Conservation (phyloP, 2,329 filamentous ascomycete genomes). For the Colletotrichum tofieldiae region DNA sequence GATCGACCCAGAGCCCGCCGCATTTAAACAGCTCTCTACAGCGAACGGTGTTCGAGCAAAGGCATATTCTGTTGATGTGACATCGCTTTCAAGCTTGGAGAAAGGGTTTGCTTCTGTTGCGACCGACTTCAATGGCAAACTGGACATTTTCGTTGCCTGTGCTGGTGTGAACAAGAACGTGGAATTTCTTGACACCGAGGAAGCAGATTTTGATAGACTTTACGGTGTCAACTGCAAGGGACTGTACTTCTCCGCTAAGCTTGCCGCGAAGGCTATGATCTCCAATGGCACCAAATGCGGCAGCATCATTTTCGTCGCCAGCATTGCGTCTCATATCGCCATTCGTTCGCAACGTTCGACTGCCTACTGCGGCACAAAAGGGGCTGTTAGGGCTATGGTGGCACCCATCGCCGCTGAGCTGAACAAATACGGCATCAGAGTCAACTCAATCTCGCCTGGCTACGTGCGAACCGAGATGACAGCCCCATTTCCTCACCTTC, state of each 20-base stretch:
- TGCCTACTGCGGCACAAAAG: slow-evolving; percentile 43
- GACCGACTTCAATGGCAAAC: slow-evolving; percentile 48
- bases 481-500: slow-evolving; percentile 59
- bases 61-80: slow-evolving; percentile 29
- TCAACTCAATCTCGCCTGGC: slow-evolving; percentile 42
- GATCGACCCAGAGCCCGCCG: slow-evolving; percentile 28
- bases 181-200: slow-evolving; percentile 31
- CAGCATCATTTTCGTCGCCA: slow-evolving; percentile 68
- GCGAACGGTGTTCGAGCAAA: slow-evolving; percentile 6
- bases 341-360: slow-evolving; percentile 64
- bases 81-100: slow-evolving; percentile 17
- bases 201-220: slow-evolving; percentile 32
- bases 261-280: slow-evolving; percentile 67
- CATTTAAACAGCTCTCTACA: slow-evolving; percentile 7
- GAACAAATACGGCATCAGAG: slow-evolving; percentile 25
- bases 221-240: slow-evolving; percentile 34
- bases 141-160: slow-evolving; percentile 55
- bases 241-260: slow-evolving; percentile 60
- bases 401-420: slow-evolving; percentile 40
- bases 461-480: slow-evolving; percentile 45
- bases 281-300: slow-evolving; percentile 64
- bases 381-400: slow-evolving; percentile 40
- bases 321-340: slow-evolving; percentile 67
- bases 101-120: slow-evolving; percentile 12
- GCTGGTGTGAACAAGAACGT: slow-evolving; percentile 52